A percentile compares a stretch with the other conserved stretches of the same genome.
phyloP scores from a whole-genome alignment of 78 protist genomes.

The Dictyostelium capitatum region DNA sequence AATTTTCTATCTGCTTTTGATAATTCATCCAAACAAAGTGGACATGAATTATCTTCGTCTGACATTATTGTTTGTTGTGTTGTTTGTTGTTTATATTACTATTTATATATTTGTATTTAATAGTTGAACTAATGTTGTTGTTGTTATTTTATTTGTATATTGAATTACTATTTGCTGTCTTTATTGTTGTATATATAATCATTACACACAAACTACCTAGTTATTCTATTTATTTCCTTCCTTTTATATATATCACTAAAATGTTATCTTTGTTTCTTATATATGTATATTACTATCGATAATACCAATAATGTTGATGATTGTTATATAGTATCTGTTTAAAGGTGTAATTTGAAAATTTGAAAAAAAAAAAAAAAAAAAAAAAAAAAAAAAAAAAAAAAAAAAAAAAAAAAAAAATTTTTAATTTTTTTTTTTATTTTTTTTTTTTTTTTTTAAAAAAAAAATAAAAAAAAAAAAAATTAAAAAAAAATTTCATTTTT shows the following conservation, averaged over 20 bases:
- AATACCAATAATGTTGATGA: too few species aligned
- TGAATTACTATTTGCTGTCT: background rate
- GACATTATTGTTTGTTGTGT: conserved; percentile 11
- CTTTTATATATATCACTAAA: background rate
- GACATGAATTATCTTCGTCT: conserved; percentile 87
- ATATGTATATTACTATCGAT: background rate
- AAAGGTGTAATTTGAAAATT: background rate
- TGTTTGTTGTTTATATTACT: background rate
- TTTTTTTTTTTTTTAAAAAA: too few species aligned
- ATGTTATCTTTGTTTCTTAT: background rate
- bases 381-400: background rate
- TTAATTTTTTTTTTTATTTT: too few species aligned
- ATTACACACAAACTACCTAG: background rate
- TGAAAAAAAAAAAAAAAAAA: background rate
- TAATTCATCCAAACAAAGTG: conserved; percentile 89
- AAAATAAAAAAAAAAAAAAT: too few species aligned
- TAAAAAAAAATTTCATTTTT: too few species aligned
- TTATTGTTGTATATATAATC: background rate
- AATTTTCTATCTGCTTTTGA: conserved; percentile 83
- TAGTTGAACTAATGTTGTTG: background rate
- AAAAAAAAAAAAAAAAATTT: background rate
- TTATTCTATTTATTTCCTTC: background rate
- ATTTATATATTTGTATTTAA: background rate
- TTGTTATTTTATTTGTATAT: background rate
- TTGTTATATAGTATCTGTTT: too few species aligned